Conservation (phyloP, 805 yeast genomes). For the Ogataea trehalophila region DNA sequence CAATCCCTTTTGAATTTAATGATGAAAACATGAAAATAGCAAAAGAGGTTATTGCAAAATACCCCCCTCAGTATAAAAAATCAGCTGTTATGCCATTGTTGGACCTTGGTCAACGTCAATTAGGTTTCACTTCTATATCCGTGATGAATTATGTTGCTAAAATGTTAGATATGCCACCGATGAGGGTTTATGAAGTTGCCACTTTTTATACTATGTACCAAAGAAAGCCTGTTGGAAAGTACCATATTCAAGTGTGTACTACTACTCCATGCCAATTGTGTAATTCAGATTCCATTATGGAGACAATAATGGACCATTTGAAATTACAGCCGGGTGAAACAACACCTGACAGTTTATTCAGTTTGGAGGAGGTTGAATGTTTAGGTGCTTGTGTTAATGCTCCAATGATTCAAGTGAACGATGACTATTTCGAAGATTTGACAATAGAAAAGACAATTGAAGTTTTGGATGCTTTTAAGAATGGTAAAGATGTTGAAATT, state of each 20-base stretch:
- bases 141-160: constrained; percentile 90
- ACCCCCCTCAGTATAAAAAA: constrained; percentile 83
- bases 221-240: constrained; percentile 81
- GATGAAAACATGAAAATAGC: constrained; percentile 63
- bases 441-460: constrained; percentile 60
- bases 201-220: constrained; percentile 90
- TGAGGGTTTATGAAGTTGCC: constrained; percentile 92
- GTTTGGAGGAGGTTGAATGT: constrained; percentile 85
- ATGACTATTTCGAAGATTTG: constrained; percentile 78
- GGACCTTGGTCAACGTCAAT: constrained; percentile 83
- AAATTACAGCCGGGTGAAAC: constrained; percentile 73
- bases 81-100: constrained; percentile 85
- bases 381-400: constrained; percentile 90
- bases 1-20: constrained; percentile 68
- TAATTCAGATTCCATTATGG: constrained; percentile 75
- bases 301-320: constrained; percentile 57
- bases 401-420: constrained; percentile 83
- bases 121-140: constrained; percentile 78
- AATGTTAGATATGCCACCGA: constrained; percentile 82
- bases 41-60: constrained; percentile 67
- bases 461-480: constrained; percentile 57
- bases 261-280: constrained; percentile 87
- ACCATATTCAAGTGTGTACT: constrained; percentile 79
- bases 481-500: constrained; percentile 54
- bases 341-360: constrained; percentile 68